Evolutionary conservation across 2,329 filamentous ascomycete genomes (phyloP), one percentile per base, ranked within the genome.

Genomic region (Diaporthe capsici): DNA sequence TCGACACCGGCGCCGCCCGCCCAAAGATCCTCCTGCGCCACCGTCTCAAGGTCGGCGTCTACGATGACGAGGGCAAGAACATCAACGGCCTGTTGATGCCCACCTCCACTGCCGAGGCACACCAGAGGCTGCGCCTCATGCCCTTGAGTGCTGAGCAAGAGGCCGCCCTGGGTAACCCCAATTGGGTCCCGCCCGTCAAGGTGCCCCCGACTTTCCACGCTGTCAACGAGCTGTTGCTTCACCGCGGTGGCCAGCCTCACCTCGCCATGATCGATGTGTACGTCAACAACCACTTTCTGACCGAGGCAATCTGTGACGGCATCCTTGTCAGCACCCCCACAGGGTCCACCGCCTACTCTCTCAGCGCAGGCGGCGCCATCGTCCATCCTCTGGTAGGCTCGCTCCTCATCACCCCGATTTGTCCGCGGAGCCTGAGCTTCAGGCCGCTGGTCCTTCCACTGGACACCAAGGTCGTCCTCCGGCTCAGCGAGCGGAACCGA

Each of bases 261-360:
- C 90, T 99, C 8, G 95, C 95, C 51, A 93, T 98, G 78, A 94
- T 99, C 79, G 95, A 98, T 81, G 94, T 99, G 58, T 97, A 92
- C 81, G 93, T 98, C 76, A 96, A 96, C 80, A 94, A 94, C 47
- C 92, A 95, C 73, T 97, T 97, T 80, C 88, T 99, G 61, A 99
- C 97, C 1, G 95, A 98, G 83, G 96, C 95, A 0, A 96, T 98
- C 17, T 96, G 96, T 1, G 97, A 99, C 83, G 97, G 97, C 70
- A 97, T 99, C 84, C 93, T 98, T 60, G 92, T 98, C 75, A 95
- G 94, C 78, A 98, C 96, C 0, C 97, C 97, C 0, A 99, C 97
- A 0, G 97, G 97, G 3, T 97, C 94, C 55, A 99, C 97, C 0
- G 97, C 97, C 0, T 99, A 99, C 86, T 97, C 94, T 76, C 89